A percentile compares a stretch with the other conserved stretches of the same genome.
These are phyloP conservation scores for Croton setiger DNA, from an alignment of 441 rosid species.

Conservation along the genomic window DNA sequence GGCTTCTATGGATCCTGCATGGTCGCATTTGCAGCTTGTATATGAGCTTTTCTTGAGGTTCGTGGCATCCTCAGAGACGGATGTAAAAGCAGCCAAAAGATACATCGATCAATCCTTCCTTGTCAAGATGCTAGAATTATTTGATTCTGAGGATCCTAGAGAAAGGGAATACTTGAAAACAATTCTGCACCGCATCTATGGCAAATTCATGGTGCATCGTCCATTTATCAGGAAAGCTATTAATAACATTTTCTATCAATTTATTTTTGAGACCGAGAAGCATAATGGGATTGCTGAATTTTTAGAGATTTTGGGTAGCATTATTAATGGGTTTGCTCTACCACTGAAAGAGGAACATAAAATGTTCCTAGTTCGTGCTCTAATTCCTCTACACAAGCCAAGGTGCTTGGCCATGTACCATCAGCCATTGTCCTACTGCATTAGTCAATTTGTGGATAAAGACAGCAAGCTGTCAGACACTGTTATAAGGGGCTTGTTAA, in stretches of 20 bases:
- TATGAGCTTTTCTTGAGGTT: slow-evolving; percentile 76
- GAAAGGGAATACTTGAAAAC: slow-evolving; percentile 86
- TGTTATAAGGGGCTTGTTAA: slow-evolving; percentile 65
- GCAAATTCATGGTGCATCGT: slow-evolving; percentile 92
- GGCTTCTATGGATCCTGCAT: slow-evolving; percentile 77
- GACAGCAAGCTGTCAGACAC: slow-evolving; percentile 78
- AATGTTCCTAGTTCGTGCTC: slow-evolving; percentile 60
- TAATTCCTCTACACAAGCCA: slow-evolving; percentile 82
- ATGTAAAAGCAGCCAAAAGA: slow-evolving; percentile 67
- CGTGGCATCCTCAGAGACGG: slow-evolving; percentile 74
- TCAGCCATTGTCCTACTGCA: slow-evolving; percentile 76
- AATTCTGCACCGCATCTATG: slow-evolving; percentile 76
- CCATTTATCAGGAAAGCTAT: slow-evolving; percentile 81
- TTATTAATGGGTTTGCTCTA: slow-evolving; percentile 81
- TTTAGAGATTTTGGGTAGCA: slow-evolving; percentile 79
- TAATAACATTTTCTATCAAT: slow-evolving; percentile 70
- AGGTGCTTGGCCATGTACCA: slow-evolving; percentile 77
- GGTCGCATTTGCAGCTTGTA: slow-evolving; percentile 87
- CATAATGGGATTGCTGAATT: slow-evolving; percentile 46
- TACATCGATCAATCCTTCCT: slow-evolving; percentile 66
- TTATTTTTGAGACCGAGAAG: slow-evolving; percentile 59
- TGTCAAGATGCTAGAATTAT: slow-evolving; percentile 60
- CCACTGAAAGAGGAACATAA: slow-evolving; percentile 92
- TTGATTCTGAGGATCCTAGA: slow-evolving; percentile 85
- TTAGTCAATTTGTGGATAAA: slow-evolving; percentile 81